Evolutionary conservation across 2,329 filamentous ascomycete species (phyloP).

Genomic region (Pseudocercospora cruenta): DNA sequence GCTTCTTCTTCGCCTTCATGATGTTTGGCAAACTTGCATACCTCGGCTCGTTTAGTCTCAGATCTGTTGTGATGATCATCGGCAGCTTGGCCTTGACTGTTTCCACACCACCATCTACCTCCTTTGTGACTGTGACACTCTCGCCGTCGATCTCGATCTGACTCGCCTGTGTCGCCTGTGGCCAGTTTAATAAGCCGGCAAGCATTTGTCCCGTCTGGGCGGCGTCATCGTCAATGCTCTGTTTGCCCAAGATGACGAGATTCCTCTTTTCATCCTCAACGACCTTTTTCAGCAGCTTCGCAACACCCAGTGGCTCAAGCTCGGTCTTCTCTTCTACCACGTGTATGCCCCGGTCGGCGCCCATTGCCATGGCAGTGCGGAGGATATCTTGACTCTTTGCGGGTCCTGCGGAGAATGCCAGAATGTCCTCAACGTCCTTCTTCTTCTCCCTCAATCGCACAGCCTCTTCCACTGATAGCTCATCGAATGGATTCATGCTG

Average conservation of each 20-base stretch:
- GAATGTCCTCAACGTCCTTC: constrained; percentile 77
- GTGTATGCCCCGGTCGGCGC: constrained; percentile 88
- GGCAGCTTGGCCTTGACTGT: constrained; percentile 84
- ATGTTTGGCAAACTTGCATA: constrained; percentile 97
- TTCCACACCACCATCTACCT: constrained; percentile 95
- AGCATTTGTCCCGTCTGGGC: constrained; percentile 98
- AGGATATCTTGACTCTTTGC: constrained; percentile 85
- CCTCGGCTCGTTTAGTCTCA: constrained; percentile 90
- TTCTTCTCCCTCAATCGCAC: constrained; percentile 87
- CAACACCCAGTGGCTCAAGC: constrained; percentile 86
- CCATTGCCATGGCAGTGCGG: constrained; percentile 98
- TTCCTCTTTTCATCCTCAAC: constrained; percentile 86
- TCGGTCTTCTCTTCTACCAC: constrained; percentile 71
- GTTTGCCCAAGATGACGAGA: constrained; percentile 91
- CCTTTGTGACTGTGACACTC: constrained; percentile 75
- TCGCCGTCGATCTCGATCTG: constrained; percentile 77
- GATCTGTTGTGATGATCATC: constrained; percentile 91
- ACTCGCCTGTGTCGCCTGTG: constrained; percentile 91
- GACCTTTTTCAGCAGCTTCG: constrained; percentile 80
- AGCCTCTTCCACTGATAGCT: constrained; percentile 95
- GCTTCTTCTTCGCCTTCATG: constrained; percentile 99
- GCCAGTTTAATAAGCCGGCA: constrained; percentile 86
- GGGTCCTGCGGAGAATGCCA: constrained; percentile 84
- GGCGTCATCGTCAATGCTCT: constrained; percentile 96
- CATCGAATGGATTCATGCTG: constrained; percentile 98